Base-by-base conservation (phyloP, 2,329 filamentous ascomycete species). In the Alternaria arborescens region DNA sequence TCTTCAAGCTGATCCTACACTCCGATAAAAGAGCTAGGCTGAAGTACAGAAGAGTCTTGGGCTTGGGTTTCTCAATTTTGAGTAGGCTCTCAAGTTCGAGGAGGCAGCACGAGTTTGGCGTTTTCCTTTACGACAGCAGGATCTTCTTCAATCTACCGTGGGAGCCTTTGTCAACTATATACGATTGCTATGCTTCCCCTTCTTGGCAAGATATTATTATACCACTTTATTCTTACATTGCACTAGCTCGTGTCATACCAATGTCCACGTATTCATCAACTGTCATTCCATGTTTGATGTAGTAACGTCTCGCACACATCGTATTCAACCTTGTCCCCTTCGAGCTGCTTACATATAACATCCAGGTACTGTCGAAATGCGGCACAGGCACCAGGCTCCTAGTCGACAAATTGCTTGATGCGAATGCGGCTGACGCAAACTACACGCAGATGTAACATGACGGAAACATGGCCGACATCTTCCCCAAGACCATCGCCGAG, bases 101-200 rank as follows among this genome's bases (percentile, higher is more conserved):
- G 16, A 50, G 32, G 30, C 34, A 50, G 18, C 3, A 50, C 8
- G 46, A 30, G 22, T 47, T 42, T 32, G 43, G 38, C 38, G 56
- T 47, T 60, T 22, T 54, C 57, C 56, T 67, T 67, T 67, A 69
- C 60, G 62, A 65, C 50, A 54, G 55, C 53, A 69, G 58, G 66
- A 64, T 43, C 46, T 40, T 40, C 58, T 58, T 20, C 18, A 18
- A 28, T 16, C 22, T 48, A 58, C 53, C 22, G 40, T 42, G 30
- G 30, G 44, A 44, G 24, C 38, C 14, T 18, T 36, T 40, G 58
- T 54, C 30, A 32, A 54, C 22, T 48, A 58, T 42, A 50, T 59
- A 62, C 41, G 43, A 22, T 34, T 34, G 46, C 32, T 4, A 38
- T 12, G 36, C 4, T 5, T n/a, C 20, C 20, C 20, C 20, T 50